Percentiles rank a stretch among this genome's conserved stretches.
Conservation (phyloP, 805 yeast species). For the Wickerhamiella brachini region DNA sequence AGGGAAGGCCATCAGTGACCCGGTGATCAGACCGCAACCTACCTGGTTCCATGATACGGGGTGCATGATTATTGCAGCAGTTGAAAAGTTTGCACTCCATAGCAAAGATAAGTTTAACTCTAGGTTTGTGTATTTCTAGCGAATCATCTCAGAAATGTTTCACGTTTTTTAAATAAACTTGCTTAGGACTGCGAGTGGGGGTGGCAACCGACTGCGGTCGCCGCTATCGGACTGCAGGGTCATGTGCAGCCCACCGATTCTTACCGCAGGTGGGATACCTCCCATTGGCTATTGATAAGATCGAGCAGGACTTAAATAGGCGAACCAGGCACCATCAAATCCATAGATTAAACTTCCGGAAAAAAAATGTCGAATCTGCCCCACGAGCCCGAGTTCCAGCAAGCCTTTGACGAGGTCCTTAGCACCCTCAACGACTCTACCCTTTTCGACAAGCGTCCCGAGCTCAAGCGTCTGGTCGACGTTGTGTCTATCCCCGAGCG, state of each 20-base stretch:
- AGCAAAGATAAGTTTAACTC: background rate
- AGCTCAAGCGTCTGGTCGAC: constrained; percentile 75
- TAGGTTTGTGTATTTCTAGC: background rate
- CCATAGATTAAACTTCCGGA: background rate
- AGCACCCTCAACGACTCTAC: constrained; percentile 84
- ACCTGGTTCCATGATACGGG: background rate
- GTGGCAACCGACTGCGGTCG: background rate
- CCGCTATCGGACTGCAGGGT: background rate
- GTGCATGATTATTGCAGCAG: background rate
- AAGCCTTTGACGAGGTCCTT: constrained; percentile 90
- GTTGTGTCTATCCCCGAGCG: constrained; percentile 93
- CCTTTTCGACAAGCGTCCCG: constrained; percentile 76
- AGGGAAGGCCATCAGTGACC: background rate
- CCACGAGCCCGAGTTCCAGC: constrained; percentile 96
- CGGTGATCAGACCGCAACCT: background rate
- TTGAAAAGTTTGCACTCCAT: background rate
- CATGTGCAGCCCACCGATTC: background rate
- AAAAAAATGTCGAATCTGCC: constrained; percentile 52
- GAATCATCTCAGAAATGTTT: background rate
- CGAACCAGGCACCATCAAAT: background rate
- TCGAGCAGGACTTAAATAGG: background rate
- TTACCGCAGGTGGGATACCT: background rate
- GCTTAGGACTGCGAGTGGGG: background rate
- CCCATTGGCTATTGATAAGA: constrained; percentile 8
- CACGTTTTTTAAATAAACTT: too few species aligned